Base-by-base conservation (phyloP, 73 alveolate genomes). In the Paramecium sexaurelia region DNA sequence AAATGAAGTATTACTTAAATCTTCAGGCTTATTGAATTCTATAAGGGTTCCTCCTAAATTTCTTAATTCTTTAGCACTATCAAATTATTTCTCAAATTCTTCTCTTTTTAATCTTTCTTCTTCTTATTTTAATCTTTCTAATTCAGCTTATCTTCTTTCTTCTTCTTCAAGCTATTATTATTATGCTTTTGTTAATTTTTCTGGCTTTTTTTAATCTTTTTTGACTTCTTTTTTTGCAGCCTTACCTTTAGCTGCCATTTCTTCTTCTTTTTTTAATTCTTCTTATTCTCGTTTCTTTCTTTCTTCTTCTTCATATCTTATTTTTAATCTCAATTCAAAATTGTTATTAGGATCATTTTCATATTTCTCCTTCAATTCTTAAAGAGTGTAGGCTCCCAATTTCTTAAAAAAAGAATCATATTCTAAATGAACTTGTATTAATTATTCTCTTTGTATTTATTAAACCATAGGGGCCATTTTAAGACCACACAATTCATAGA, bases 151-250 rank as follows among this genome's bases (percentile, higher is more conserved):
- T 92, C 94, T 93, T 35, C 93, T 91, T 82, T 94, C 93, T 29
- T 95, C 97, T 90, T 97, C 98, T 88, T 95, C 97, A 89, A 94
- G 92, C 56, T 95, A 96, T 71, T 91, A 89, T 94, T 92, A 91
- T 87, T 94, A 68, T 7, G 87, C 75, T 69, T 85, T 84, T 40
- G 90, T 97, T 92, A 92, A 95, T 82, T 95, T 96, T 57, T 95
- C 97, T 66, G 95, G 95, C 78, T 94, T 96, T 68, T 92, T 94
- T 51, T 92, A 96, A 17, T 92, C 85, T 84, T 85, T 91, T 67
- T 95, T 92, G 56, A 92, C 95, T 56, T 92, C 98, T 69, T 96
- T 93, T 87, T 97, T 97, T 13, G 95, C 95, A 10, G 94, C 98
- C 75, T 93, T 93, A 67, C 95, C 95, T 85, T 95, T 95, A 10